Evolutionary conservation across 192 early-diverging fungal genomes (phyloP), one percentile per base, ranked within the genome.

Genomic region (Backusella sp.): DNA sequence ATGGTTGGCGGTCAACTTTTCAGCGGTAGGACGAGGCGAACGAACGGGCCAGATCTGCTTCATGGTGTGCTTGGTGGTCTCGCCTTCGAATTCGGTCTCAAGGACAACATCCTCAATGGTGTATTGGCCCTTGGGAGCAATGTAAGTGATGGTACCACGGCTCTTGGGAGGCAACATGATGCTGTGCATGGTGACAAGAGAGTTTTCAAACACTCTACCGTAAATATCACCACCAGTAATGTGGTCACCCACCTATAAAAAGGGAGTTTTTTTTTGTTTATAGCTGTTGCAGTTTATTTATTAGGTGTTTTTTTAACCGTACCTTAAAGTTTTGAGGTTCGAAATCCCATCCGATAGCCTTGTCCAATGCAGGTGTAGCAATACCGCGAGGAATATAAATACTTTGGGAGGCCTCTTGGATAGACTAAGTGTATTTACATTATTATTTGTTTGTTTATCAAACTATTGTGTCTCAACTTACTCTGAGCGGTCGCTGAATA

Each of bases 341-440:
- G 84, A 99, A 99, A 78, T 99, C 96, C 97, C 97, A 99, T 44
- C 83, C 85, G 37, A 96, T 75, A 73, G 85, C 87, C 83, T 93
- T 98, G 85, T 98, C 95, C 73, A 99, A 87, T 1, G 98, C 95
- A 41, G 97, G 95, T n/a, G 98, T 99, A 70, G 94, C 92, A 77
- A 99, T 97, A 84, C 98, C 98, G 75, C 98, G 94, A 36, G 98
- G 98, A 79, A 99, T 98, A 79, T 99, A 99, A 83, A 99, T 99
- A 84, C 95, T 96, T 81, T 95, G 84, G 23, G 96, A 96, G 2
- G 91, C 79, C 74, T 98, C 94, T 80, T 96, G 96, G 83, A 99
- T 98, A 28, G 91, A 89, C 91, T 32, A 32, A 32, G 32, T 73
- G 19, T 28, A 30, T 71, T 71, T 28, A 26, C 21, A 23, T 71